Evolutionary conservation across 83 land plant species (phyloP).

Genomic region (Picea abies): DNA sequence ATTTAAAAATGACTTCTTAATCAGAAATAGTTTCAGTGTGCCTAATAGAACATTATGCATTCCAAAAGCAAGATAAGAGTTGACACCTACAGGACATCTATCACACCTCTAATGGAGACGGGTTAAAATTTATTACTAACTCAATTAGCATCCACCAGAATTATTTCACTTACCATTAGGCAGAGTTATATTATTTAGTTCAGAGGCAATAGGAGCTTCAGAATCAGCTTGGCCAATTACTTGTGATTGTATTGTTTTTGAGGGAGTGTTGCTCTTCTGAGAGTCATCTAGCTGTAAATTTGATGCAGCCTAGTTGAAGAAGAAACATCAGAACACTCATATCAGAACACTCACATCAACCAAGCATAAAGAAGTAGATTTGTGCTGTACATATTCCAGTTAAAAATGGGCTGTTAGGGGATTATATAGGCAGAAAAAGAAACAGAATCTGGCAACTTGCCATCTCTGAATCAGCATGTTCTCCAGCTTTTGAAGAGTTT

Average conservation of each 20-base stretch:
- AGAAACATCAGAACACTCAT: neutral
- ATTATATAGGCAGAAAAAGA: neutral
- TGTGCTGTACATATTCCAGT: neutral
- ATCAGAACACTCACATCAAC: neutral
- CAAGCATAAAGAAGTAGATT: neutral
- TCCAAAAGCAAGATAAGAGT: neutral
- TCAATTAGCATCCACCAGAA: neutral
- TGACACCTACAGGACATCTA: neutral
- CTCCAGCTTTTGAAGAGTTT: neutral
- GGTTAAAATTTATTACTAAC: neutral
- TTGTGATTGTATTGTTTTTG: neutral
- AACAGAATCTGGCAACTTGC: neutral
- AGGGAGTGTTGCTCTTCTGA: neutral
- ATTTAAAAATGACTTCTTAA: neutral
- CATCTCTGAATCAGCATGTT: neutral
- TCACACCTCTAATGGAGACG: neutral
- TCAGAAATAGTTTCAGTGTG: neutral
- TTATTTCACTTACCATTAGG: neutral
- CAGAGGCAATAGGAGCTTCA: neutral
- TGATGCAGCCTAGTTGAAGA: neutral
- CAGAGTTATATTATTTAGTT: neutral
- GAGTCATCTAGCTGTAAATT: too few species aligned
- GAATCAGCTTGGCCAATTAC: neutral
- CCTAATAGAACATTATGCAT: neutral
- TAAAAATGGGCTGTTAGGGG: neutral